These are phyloP conservation scores for Eucalyptus regnans DNA, from an alignment of 345 rosid genomes.

Conservation along the genomic window DNA sequence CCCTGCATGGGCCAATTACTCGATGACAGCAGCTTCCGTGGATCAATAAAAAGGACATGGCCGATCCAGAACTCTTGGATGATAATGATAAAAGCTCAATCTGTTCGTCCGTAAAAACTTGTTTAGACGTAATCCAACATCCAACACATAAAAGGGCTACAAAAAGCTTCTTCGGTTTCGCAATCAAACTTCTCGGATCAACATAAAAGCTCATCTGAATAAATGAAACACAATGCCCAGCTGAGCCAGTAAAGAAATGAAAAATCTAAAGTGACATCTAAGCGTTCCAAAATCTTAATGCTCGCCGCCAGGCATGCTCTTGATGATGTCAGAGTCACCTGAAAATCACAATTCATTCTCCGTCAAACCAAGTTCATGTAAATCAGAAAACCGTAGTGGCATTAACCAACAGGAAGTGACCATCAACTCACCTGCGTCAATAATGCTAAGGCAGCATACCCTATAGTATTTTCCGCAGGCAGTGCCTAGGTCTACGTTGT, in stretches of 20 bases:
- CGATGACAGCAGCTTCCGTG: not conserved
- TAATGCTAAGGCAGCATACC: conserved; percentile 29
- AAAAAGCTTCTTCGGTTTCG: not conserved
- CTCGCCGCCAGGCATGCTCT: conserved; percentile 17
- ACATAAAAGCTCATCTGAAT: not conserved
- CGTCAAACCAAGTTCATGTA: not conserved
- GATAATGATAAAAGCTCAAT: not conserved
- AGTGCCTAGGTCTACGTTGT: conserved; percentile 26
- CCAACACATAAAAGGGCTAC: not conserved
- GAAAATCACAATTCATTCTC: not conserved
- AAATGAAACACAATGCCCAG: not conserved
- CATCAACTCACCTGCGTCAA: conserved; percentile 11
- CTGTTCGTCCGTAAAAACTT: not conserved
- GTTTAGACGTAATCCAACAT: not conserved
- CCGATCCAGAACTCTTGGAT: not conserved
- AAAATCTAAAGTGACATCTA: not conserved
- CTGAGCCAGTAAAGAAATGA: not conserved
- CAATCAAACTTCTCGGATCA: not conserved
- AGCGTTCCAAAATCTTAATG: not conserved
- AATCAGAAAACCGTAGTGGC: not conserved
- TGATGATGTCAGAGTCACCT: conserved; percentile 40
- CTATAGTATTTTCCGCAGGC: conserved; percentile 19
- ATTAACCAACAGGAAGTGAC: not conserved
- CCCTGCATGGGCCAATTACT: not conserved
- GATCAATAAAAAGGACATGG: not conserved